phyloP scores from a whole-genome alignment of 345 rosid species.

The Mangifera indica region DNA sequence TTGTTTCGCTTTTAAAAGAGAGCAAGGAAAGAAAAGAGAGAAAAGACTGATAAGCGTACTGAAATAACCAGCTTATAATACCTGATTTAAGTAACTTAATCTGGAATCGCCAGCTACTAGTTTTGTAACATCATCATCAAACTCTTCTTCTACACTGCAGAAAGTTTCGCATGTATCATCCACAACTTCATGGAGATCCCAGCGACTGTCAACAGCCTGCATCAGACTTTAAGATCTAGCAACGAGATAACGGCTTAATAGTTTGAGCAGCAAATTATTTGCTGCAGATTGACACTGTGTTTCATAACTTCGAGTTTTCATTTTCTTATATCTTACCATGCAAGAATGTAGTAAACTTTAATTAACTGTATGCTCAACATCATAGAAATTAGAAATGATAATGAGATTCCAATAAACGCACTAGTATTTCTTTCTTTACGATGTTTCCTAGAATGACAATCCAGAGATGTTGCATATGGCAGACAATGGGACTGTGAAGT shows the following conservation, averaged over 20 bases:
- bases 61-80: constrained; percentile 12
- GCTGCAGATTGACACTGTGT: constrained; percentile 3
- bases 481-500: not conserved
- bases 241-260: not conserved
- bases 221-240: constrained; percentile 10
- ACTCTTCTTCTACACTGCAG: constrained; percentile 47
- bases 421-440: not conserved
- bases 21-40: not conserved
- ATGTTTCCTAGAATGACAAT: not conserved
- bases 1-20: not conserved
- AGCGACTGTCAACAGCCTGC: constrained; percentile 68
- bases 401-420: not conserved
- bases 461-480: not conserved
- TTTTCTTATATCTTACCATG: not conserved
- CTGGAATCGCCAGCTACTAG: constrained; percentile 69
- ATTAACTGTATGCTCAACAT: not conserved
- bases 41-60: not conserved
- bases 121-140: constrained; percentile 65
- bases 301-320: not conserved
- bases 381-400: not conserved
- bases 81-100: constrained; percentile 71
- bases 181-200: constrained; percentile 69
- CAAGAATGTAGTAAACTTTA: not conserved
- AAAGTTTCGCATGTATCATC: constrained; percentile 57
- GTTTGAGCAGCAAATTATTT: not conserved